A percentile compares a stretch with the other conserved stretches of the same genome.
Evolutionary conservation across 441 rosid genomes (phyloP).

Genomic region (Melastoma candidum): DNA sequence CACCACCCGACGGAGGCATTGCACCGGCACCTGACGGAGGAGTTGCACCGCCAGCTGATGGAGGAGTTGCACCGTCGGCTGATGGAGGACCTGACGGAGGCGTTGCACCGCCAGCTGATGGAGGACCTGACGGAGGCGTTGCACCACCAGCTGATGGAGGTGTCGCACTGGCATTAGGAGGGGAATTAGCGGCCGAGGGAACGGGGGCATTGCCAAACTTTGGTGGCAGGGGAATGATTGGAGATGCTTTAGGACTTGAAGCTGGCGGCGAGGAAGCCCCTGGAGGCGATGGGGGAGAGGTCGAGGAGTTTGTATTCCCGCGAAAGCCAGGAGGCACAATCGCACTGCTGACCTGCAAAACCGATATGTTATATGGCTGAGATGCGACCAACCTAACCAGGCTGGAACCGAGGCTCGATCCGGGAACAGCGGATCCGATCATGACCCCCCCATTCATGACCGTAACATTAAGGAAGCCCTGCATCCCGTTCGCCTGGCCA

Average conservation of each 20-base stretch:
- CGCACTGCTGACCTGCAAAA: constrained; percentile 20
- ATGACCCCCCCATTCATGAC: background rate
- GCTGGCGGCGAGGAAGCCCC: constrained; percentile 4
- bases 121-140: background rate
- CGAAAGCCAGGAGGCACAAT: constrained; percentile 8
- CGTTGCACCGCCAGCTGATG: background rate
- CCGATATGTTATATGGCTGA: constrained; percentile 19
- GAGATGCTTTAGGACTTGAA: constrained; percentile 1
- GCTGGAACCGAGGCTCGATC: constrained; percentile 7
- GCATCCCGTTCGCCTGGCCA: constrained; percentile 18
- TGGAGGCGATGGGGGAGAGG: constrained; percentile 9
- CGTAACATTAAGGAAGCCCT: constrained; percentile 22
- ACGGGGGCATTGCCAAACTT: background rate
- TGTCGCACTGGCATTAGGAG: too few relatives aligned
- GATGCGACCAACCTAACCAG: constrained; percentile 17
- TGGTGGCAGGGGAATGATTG: background rate
- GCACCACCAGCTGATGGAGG: background rate
- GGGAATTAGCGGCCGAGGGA: background rate
- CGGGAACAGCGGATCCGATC: constrained; percentile 17
- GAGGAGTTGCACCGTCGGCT: constrained; percentile 1
- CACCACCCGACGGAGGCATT: background rate
- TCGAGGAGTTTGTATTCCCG: constrained; percentile 3
- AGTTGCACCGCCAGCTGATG: constrained; percentile 1
- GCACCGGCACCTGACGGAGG: constrained; percentile 4
- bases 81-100: constrained; percentile 7